Base-by-base conservation (phyloP, 225 moss, liverwort and hornwort genomes). In the Asterella californica region DNA sequence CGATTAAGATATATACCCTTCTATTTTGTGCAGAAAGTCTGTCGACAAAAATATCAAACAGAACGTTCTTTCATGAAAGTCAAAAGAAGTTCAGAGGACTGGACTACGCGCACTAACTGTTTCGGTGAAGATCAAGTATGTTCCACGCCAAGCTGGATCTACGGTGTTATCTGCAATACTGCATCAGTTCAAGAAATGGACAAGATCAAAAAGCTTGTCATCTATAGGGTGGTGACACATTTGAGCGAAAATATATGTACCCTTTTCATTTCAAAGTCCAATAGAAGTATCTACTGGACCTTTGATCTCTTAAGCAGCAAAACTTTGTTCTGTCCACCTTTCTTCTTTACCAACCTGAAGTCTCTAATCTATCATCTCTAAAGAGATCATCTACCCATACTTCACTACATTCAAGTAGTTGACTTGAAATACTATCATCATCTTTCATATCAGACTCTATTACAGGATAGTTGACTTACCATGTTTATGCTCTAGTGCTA, bases 31-130 rank as follows among this genome's bases (percentile, higher is more conserved):
- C 88, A 21, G 76, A 57, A 65, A 89, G 83, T 21, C 97, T 92
- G 84, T 97, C 94, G 76, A 97, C 88, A 63, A 94, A 88, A 50
- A 97, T 82, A 83, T 97, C 97, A n/a, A n/a, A n/a, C n/a, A n/a
- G n/a, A n/a, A n/a, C n/a, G n/a, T n/a, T n/a, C n/a, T n/a, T n/a
- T n/a, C n/a, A n/a, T n/a, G n/a, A n/a, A n/a, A n/a, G n/a, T n/a
- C n/a, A n/a, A n/a, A n/a, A n/a, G n/a, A 48, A n/a, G n/a, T 46
- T 21, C 5, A 71, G 24, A n/a, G 25, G 22, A 22, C 71, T n/a
- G 46, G 45, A 48, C 14, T 52, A 29, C 2, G 9, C 10, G 48
- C 47, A 57, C 63, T 46, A 79, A 93, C 93, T 88, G 88, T 81
- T 77, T 97, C 89, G 49, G 93, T 83, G 81, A 97, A 94, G 67